A percentile compares a stretch with the other conserved stretches of the same genome.
Evolutionary conservation across 2,329 filamentous ascomycete species (phyloP).

Genomic region (Periconia digitata): DNA sequence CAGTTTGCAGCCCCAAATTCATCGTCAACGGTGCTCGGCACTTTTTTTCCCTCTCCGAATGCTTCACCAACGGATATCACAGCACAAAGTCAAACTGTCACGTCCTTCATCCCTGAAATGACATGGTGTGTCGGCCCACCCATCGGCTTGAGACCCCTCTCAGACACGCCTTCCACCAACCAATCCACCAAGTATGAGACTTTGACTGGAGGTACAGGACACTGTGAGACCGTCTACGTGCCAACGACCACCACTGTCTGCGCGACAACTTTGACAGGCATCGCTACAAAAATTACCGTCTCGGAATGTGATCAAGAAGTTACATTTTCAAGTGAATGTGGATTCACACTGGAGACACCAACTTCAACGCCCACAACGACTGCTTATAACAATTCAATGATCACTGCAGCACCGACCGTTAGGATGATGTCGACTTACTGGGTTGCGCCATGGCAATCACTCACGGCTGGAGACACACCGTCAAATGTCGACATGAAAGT

Average conservation of each 20-base stretch:
- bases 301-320: conserved; percentile 48
- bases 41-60: conserved; percentile 47
- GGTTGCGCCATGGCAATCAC: conserved; percentile 47
- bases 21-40: conserved; percentile 31
- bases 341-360: conserved; percentile 45
- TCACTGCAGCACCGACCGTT: conserved; percentile 44
- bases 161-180: conserved; percentile 41
- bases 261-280: conserved; percentile 46
- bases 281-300: conserved; percentile 45
- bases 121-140: conserved; percentile 47
- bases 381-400: conserved; percentile 18
- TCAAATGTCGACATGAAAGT: conserved; percentile 46
- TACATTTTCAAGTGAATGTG: conserved; percentile 50
- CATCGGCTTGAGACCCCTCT: conserved; percentile 35
- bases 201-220: conserved; percentile 23
- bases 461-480: conserved; percentile 43
- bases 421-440: conserved; percentile 47
- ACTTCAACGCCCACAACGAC: conserved; percentile 22
- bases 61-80: conserved; percentile 46
- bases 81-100: conserved; percentile 47
- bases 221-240: conserved; percentile 46
- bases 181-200: conserved; percentile 35
- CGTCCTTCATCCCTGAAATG: conserved; percentile 45
- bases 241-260: conserved; percentile 46
- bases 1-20: conserved; percentile 14